Evolutionary conservation across 1,284 basidiomycete species (phyloP).

Genomic region (Boletellus deceptivus): DNA sequence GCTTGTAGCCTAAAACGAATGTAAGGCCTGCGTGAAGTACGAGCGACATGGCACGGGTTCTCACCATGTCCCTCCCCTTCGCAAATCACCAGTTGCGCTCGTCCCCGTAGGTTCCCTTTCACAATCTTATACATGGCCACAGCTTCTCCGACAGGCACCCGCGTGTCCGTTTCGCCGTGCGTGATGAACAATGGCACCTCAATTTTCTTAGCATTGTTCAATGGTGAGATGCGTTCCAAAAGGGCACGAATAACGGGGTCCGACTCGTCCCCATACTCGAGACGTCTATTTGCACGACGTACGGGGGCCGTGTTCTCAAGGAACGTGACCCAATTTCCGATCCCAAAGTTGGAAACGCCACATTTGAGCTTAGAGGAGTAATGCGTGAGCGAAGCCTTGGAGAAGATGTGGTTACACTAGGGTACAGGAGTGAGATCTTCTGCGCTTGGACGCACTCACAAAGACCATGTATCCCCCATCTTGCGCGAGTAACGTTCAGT

Average conservation of each 20-base stretch:
- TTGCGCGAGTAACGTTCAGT: conserved; percentile 7
- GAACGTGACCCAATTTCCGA: conserved; percentile 36
- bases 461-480: conserved; percentile 40
- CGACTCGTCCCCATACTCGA: conserved; percentile 39
- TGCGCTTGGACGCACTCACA: conserved; percentile 16
- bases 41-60: conserved; percentile 2
- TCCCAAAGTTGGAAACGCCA: conserved; percentile 39
- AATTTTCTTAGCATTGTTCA: conserved; percentile 37
- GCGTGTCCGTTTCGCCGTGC: conserved; percentile 38
- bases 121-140: conserved; percentile 29
- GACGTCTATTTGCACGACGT: conserved; percentile 33
- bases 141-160: conserved; percentile 37
- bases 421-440: not conserved
- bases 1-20: conserved; percentile 34
- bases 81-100: conserved; percentile 35
- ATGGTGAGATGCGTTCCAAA: conserved; percentile 36
- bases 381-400: conserved; percentile 36
- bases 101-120: conserved; percentile 13
- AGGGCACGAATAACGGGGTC: conserved; percentile 34
- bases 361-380: conserved; percentile 38
- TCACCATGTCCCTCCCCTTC: conserved; percentile 42
- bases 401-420: not conserved
- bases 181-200: conserved; percentile 36
- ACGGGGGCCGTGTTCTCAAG: conserved; percentile 37
- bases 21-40: not conserved